Evolutionary conservation across 225 moss, liverwort and hornwort species (phyloP), one percentile per base, ranked within the genome.

Genomic region (Bryoerythrophyllum caledonicum): DNA sequence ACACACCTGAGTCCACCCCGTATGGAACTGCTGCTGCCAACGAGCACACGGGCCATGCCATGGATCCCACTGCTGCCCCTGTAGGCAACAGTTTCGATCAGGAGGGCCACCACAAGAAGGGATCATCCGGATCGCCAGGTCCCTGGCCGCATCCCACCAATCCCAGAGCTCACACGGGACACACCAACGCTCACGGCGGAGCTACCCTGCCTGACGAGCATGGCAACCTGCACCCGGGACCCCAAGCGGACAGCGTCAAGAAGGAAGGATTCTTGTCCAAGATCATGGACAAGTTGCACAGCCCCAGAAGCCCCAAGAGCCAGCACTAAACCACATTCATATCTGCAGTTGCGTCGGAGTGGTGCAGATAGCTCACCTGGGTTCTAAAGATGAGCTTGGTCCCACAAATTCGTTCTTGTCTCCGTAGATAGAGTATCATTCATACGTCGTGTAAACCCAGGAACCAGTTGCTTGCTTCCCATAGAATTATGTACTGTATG

Each of bases 221-320:
- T 30, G 83, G 86, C 61, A 72, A 74, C 60, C 28, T 61, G 64
- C n/a, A 79, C 67, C 78, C 74, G 17, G 71, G 71, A 21, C 71
- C 84, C 21, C 56, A 77, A 40, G 66, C 70, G 4, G 76, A 80
- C 37, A 72, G 69, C 30, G 81, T 67, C 34, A 89, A 89, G 81
- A 86, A 81, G 68, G 86, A 84, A 51, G 88, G 88, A n/a, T 83
- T 89, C 77, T 19, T 89, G 69, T 76, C 83, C 65, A 89, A 86
- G 81, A 77, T 89, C 34, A 86, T 71, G 83, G 88, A 86, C 72
- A 89, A 82, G 71, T 60, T 89, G 81, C 85, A 83, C 48, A 83
- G 71, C 74, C 78, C 78, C 40, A 77, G 54, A 65, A 64, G 82
- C 66, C 82, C 80, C 35, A 80, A 58, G 57, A 61, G 35, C 77